Conservation (phyloP, 2,329 filamentous ascomycete species). For the Aspergillus caelatus region DNA sequence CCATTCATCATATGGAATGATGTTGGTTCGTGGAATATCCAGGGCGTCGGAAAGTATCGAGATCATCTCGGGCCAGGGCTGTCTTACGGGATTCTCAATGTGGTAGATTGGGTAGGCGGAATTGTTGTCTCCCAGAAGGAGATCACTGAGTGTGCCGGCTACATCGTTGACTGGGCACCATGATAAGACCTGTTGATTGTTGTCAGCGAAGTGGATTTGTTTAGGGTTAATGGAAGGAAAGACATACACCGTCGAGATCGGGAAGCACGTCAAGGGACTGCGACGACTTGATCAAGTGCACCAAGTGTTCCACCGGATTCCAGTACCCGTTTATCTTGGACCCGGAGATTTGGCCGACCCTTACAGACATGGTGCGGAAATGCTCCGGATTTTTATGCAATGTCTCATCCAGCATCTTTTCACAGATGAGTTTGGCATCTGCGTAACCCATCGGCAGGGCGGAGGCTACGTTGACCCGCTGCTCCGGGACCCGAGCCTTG, state of each 20-base stretch:
- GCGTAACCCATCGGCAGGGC: conserved; percentile 53
- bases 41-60: conserved; percentile 37
- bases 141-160: conserved; percentile 37
- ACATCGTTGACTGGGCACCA: conserved; percentile 54
- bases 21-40: conserved; percentile 29
- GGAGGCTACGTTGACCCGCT: conserved; percentile 41
- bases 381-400: conserved; percentile 43
- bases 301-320: conserved; percentile 57
- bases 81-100: conserved; percentile 50
- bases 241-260: conserved; percentile 38
- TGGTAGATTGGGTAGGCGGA: conserved; percentile 45
- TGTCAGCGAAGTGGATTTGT: not conserved
- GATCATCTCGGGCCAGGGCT: conserved; percentile 45
- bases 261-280: conserved; percentile 50
- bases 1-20: conserved; percentile 47
- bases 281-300: conserved; percentile 54
- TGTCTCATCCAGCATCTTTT: conserved; percentile 54
- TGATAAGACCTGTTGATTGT: conserved; percentile 24
- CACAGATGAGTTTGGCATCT: conserved; percentile 56
- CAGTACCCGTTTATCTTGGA: conserved; percentile 54
- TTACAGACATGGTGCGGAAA: conserved; percentile 50
- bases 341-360: conserved; percentile 58
- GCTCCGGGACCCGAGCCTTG: conserved; percentile 47
- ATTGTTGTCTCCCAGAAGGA: conserved; percentile 23
- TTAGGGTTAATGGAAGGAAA: not conserved